phyloP scores from a whole-genome alignment of 345 rosid genomes.

The Citrus australasica region DNA sequence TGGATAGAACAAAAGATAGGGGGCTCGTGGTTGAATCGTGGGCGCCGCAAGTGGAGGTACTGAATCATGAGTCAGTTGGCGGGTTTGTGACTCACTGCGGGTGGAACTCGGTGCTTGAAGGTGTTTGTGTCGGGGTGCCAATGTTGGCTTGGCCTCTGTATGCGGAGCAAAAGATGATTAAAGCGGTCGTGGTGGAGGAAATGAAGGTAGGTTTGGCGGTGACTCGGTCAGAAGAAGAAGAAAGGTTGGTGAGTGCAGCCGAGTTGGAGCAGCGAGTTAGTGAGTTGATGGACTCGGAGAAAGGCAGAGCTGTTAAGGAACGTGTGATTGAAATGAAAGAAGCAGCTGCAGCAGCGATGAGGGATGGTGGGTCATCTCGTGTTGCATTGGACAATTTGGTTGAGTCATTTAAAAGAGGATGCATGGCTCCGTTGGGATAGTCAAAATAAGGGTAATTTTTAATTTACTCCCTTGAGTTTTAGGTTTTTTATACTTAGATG shows the following conservation, averaged over 20 bases:
- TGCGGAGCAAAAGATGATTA: conserved; percentile 34
- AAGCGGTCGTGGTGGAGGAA: conserved; percentile 28
- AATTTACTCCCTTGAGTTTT: too few relatives aligned
- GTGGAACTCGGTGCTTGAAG: conserved; percentile 40
- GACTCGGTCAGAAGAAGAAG: conserved; percentile 17
- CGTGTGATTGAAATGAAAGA: conserved; percentile 29
- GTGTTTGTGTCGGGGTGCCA: conserved; percentile 36
- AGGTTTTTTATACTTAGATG: too few relatives aligned
- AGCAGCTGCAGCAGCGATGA: conserved; percentile 32
- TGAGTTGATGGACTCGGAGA: conserved; percentile 43
- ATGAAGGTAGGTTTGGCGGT: conserved; percentile 21
- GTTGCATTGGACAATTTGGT: conserved; percentile 23
- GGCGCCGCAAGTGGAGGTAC: conserved; percentile 27
- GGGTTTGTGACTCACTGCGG: conserved; percentile 39
- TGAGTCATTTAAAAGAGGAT: conserved; percentile 19
- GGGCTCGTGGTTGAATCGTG: conserved; percentile 27
- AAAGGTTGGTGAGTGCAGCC: conserved; percentile 19
- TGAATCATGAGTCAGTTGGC: conserved; percentile 29
- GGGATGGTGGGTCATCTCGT: conserved; percentile 39
- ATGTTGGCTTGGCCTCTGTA: conserved; percentile 50
- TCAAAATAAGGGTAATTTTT: too few relatives aligned
- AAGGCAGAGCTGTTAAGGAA: conserved; percentile 27
- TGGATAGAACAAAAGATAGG: conserved; percentile 27
- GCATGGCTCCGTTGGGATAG: too few relatives aligned
- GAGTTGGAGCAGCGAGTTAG: conserved; percentile 55